phyloP scores from a whole-genome alignment of 108 stramenopile species.

The Cyclotella sp. region DNA sequence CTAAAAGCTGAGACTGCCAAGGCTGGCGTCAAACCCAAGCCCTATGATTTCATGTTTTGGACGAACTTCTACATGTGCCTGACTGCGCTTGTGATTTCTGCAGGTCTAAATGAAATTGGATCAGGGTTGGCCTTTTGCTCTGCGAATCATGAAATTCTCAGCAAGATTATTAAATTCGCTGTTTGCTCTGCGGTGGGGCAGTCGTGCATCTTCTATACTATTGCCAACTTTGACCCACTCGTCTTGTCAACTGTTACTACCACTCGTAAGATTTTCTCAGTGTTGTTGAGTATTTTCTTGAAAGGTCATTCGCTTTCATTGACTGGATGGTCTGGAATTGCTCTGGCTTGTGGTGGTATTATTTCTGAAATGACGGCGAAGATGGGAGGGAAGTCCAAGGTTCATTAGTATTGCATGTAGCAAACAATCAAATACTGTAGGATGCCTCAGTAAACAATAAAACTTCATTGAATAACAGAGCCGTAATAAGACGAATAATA shows the following conservation, averaged over 20 bases:
- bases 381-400: slow-evolving; percentile 56
- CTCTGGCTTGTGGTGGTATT: slow-evolving; percentile 86
- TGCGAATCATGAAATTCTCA: slow-evolving; percentile 87
- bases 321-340: slow-evolving; percentile 91
- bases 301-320: slow-evolving; percentile 88
- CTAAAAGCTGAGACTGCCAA: slow-evolving; percentile 90
- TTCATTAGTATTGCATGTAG: slow-evolving; percentile 27
- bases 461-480: neutral
- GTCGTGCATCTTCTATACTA: slow-evolving; percentile 98
- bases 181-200: slow-evolving; percentile 96
- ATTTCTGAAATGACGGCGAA: slow-evolving; percentile 86
- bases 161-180: slow-evolving; percentile 91
- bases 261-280: slow-evolving; percentile 97
- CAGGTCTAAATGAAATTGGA: slow-evolving; percentile 72
- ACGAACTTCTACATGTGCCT: slow-evolving; percentile 92
- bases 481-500: neutral
- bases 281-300: slow-evolving; percentile 91
- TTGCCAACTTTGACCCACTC: slow-evolving; percentile 97
- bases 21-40: slow-evolving; percentile 89
- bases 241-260: slow-evolving; percentile 97
- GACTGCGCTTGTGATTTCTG: slow-evolving; percentile 80
- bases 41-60: slow-evolving; percentile 96
- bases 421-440: neutral
- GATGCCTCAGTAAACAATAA: neutral
- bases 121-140: slow-evolving; percentile 79